A percentile compares a stretch with the other conserved stretches of the same genome.
Evolutionary conservation across 495 filamentous ascomycete genomes (phyloP).

Genomic region (Penicillium lividum): DNA sequence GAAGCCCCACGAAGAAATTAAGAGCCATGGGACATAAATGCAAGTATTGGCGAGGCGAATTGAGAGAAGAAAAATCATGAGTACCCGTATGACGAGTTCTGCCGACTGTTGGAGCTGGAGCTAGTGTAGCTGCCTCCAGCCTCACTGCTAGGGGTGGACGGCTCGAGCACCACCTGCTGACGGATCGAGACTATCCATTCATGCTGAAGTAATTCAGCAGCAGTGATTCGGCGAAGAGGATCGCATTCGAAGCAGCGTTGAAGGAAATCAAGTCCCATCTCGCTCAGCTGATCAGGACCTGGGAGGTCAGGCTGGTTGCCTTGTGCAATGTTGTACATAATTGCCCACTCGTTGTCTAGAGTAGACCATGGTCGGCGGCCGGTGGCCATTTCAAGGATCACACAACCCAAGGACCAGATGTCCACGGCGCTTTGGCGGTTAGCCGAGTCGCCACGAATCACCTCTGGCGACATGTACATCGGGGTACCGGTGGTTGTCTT

Average conservation of each 20-base stretch:
- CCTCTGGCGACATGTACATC: constrained; percentile 99
- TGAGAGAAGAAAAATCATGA: neutral
- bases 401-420: constrained; percentile 96
- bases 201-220: constrained; percentile 88
- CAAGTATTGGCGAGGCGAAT: neutral
- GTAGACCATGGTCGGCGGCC: constrained; percentile 95
- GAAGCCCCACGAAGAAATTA: constrained; percentile 3
- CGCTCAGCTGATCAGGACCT: constrained; percentile 76
- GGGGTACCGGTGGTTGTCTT: constrained; percentile 96
- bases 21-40: constrained; percentile 4
- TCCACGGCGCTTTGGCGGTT: constrained; percentile 86
- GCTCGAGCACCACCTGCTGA: constrained; percentile 58
- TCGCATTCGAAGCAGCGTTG: constrained; percentile 85
- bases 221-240: constrained; percentile 73
- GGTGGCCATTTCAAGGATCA: constrained; percentile 96
- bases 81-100: constrained; percentile 36
- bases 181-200: constrained; percentile 85
- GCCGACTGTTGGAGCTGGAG: constrained; percentile 34
- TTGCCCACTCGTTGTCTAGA: constrained; percentile 98
- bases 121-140: constrained; percentile 33
- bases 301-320: constrained; percentile 90
- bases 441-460: constrained; percentile 80
- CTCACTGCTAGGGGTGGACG: constrained; percentile 49
- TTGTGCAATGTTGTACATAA: constrained; percentile 99
- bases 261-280: constrained; percentile 83